phyloP scores from a whole-genome alignment of 1,139 yeast species.

The Scheffersomyces quercinus region DNA sequence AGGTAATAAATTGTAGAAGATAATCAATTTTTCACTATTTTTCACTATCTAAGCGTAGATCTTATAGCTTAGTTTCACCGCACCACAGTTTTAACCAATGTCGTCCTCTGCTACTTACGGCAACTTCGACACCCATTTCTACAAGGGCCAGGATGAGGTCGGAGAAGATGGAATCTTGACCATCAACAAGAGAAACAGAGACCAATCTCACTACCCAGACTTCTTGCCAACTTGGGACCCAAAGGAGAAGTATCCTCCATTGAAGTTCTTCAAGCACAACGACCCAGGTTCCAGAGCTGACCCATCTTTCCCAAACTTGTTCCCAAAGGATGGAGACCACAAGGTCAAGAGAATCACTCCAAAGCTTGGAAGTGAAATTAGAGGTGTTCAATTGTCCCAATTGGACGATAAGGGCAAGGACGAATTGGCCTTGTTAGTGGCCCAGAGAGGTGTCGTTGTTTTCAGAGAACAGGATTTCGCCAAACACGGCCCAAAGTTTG shows the following conservation, averaged over 20 bases:
- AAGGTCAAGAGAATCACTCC: slow-evolving; percentile 52
- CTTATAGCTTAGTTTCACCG: slow-evolving; percentile 1
- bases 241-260: slow-evolving; percentile 42
- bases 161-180: slow-evolving; percentile 26
- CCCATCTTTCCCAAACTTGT: slow-evolving; percentile 50
- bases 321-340: slow-evolving; percentile 35
- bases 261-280: slow-evolving; percentile 46
- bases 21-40: neutral
- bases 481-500: slow-evolving; percentile 53
- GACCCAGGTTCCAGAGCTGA: slow-evolving; percentile 64
- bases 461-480: slow-evolving; percentile 68
- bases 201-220: slow-evolving; percentile 30
- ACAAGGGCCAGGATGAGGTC: slow-evolving; percentile 19
- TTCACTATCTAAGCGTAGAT: neutral
- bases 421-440: slow-evolving; percentile 64
- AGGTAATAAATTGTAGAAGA: slow-evolving; percentile 2
- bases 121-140: slow-evolving; percentile 28
- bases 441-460: slow-evolving; percentile 67
- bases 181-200: slow-evolving; percentile 25
- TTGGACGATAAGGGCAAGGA: slow-evolving; percentile 55
- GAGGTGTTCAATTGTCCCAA: slow-evolving; percentile 58
- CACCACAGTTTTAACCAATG: neutral
- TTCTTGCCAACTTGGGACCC: slow-evolving; percentile 56
- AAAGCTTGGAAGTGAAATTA: slow-evolving; percentile 63
- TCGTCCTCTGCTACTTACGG: slow-evolving; percentile 7